Base-by-base conservation (phyloP, 176 grass and related monocot species). In the Rhynchospora breviuscula region DNA sequence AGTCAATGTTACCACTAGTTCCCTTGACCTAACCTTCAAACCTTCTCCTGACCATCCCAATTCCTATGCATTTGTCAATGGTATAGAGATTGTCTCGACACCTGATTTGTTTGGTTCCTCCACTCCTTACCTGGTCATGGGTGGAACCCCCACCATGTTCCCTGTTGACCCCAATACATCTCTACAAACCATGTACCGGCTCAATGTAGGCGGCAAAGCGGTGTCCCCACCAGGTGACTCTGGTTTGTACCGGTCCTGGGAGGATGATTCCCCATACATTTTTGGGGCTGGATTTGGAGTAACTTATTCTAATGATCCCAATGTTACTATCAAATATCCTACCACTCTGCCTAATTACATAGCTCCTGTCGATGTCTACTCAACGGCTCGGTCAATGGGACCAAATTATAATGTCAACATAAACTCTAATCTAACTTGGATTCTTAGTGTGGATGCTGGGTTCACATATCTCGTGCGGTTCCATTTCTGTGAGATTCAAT, bases 401-500 rank as follows among this genome's bases (percentile, higher is more conserved):
- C 88, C 90, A 0, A 84, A 89, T 80, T 43, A 54, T 12, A 15
- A 75, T 49, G 83, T 92, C 8, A 97, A 97, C 80, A 7, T 86
- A 44, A 67, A 86, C n/a, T 94, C 64, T 79, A 97, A 97, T 46
- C 92, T 97, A 76, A 89, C 90, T 72, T 97, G 94, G 92, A 14
- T 90, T 46, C 69, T 97, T 79, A 80, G 85, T 47, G 91, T 97
- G 58, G 92, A 97, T 85, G 92, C 92, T 77, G 94, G 94, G 5
- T 97, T 91, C 83, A 15, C 4, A 0, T 94, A 97, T 69, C 90
- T 97, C 53, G 81, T 97, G 29, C 86, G 94, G 86, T 59, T 97
- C 43, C 94, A 97, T 86, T 97, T 97, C 85, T 97, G 94, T 59
- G 94, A 97, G 88, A 94, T 97, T 48, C 94, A 97, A 45, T 83